phyloP scores from a whole-genome alignment of 2,329 filamentous ascomycete genomes.

The Aspergillus transmontanensis region DNA sequence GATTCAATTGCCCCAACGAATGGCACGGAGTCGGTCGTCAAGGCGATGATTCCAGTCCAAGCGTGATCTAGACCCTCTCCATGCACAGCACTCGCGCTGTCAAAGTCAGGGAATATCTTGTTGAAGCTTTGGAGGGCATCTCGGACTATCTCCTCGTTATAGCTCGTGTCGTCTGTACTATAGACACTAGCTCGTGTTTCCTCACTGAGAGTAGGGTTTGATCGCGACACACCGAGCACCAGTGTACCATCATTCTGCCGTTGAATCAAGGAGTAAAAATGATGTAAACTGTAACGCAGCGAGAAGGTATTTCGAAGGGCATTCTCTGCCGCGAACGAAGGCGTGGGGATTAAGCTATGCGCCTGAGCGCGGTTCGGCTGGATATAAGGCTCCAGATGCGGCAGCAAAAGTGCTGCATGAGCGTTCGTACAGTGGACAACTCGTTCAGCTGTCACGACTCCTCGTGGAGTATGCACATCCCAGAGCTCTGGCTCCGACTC shows the following conservation, averaged over 20 bases:
- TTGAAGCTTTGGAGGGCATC: constrained; percentile 35
- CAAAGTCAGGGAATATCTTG: constrained; percentile 34
- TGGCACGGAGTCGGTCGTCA: constrained; percentile 52
- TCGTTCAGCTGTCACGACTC: constrained; percentile 20
- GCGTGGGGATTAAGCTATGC: neutral
- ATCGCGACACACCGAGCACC: constrained; percentile 43
- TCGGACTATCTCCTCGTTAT: constrained; percentile 43
- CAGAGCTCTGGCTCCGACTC: neutral
- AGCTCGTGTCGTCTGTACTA: constrained; percentile 44
- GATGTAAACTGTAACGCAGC: constrained; percentile 48
- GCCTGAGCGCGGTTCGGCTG: constrained; percentile 33
- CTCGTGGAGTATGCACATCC: constrained; percentile 11
- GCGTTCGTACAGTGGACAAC: constrained; percentile 30
- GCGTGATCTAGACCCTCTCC: constrained; percentile 50
- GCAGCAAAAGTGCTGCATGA: constrained; percentile 25
- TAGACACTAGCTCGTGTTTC: constrained; percentile 23
- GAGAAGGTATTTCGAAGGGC: constrained; percentile 47
- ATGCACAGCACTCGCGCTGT: constrained; percentile 19
- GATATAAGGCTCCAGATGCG: constrained; percentile 31
- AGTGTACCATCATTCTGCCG: constrained; percentile 47
- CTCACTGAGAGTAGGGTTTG: constrained; percentile 36
- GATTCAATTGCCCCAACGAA: constrained; percentile 48
- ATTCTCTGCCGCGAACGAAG: neutral
- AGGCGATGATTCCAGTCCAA: constrained; percentile 53
- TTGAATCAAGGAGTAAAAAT: constrained; percentile 56